Evolutionary conservation across 1,284 basidiomycete genomes (phyloP).

Genomic region (Ceratobasidium sp.): DNA sequence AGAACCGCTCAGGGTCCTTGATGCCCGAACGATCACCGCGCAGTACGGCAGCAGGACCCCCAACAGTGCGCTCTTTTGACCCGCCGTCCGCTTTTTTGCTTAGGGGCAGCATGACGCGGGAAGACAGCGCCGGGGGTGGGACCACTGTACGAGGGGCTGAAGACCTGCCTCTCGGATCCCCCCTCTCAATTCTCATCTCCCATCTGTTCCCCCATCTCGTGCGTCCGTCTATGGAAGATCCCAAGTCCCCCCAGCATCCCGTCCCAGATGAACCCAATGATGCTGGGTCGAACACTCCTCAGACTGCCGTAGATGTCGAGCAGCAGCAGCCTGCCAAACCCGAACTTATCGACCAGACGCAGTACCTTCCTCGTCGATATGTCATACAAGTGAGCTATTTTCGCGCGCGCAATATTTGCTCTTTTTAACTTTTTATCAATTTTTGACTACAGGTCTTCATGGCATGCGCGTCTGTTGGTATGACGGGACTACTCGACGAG

Average conservation of each 20-base stretch:
- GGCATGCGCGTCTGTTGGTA: conserved; percentile 11
- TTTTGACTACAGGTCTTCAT: conserved; percentile 3
- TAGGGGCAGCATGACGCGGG: neutral
- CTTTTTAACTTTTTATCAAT: neutral
- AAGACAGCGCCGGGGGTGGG: neutral
- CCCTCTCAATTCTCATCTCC: neutral
- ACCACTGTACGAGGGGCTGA: neutral
- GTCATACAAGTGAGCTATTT: conserved; percentile 25
- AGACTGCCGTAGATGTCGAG: conserved; percentile 9
- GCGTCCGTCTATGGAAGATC: too few species aligned
- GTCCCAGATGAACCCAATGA: neutral
- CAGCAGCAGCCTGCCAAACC: neutral
- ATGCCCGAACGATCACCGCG: neutral
- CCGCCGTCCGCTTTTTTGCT: too few species aligned
- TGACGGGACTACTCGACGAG: conserved; percentile 50
- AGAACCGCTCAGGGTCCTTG: neutral
- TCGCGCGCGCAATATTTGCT: conserved; percentile 11
- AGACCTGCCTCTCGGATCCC: neutral
- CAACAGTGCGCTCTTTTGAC: conserved; percentile 1
- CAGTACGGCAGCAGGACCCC: neutral
- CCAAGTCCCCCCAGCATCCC: neutral
- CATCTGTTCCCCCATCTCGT: neutral
- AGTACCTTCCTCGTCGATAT: conserved; percentile 20
- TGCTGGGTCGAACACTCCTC: neutral
- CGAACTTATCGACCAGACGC: conserved; percentile 12